Evolutionary conservation across 2,329 filamentous ascomycete genomes (phyloP), one percentile per base, ranked within the genome.

Genomic region (Parasarocladium wereldwijsianum): DNA sequence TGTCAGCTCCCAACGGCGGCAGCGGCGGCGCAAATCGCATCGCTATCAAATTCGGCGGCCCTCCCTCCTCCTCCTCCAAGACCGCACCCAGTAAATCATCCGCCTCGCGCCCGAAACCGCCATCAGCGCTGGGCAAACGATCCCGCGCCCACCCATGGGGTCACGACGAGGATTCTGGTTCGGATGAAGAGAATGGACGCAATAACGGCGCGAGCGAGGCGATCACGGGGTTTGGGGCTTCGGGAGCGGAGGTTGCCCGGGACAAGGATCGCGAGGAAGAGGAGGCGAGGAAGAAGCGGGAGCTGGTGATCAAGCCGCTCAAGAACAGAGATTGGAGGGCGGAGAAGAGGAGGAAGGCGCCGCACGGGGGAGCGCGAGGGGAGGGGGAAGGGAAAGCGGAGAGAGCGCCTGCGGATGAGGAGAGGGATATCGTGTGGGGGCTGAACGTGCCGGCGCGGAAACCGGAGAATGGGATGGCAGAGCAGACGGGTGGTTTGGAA

Each of bases 271-370:
- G 24, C 8, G 28, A 30, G 6, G 49, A 42, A 15, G 36, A 39
- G 7, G 8, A 34, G 13, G 40, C 36, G 28, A 38, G 38, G n/a
- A 38, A 40, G 19, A 49, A 49, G 35, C 51, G 47, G 35, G 41
- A 60, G 6, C 56, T 71, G 25, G 55, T 80, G 12, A 82, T 83
- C 38, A 55, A 60, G 17, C 54, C 54, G 22, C 58, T 66, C 41
- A 52, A 57, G 38, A 80, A 79, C 49, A 59, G 64, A 31, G 68
- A 79, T 52, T 77, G 72, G 73, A 60, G 64, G 41, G 58, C 62
- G 34, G 67, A 73, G 34, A 52, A 56, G 36, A 58, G 57, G 37
- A 62, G 60, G 36, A 51, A 54, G 36, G 47, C 66, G 10, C 53
- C 76, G n/a, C 71, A 69, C 6, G 68, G 67, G 36, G 67, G 66